Conservation (phyloP, 2,329 filamentous ascomycete genomes). For the Didymella segeticola region DNA sequence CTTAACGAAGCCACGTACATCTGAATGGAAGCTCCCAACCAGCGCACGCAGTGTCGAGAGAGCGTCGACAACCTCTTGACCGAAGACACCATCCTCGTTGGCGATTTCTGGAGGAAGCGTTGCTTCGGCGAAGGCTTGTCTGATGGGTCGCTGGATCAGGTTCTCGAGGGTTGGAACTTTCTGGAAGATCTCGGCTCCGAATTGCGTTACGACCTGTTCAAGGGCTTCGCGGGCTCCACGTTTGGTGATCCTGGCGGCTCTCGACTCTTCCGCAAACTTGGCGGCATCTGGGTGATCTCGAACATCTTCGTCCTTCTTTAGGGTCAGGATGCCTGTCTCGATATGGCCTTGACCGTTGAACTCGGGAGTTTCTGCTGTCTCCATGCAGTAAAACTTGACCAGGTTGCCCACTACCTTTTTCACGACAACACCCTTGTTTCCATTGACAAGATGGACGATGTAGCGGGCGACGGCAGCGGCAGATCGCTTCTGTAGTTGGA, state of each 20-base stretch:
- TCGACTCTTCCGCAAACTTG: conserved; percentile 88
- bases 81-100: conserved; percentile 75
- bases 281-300: conserved; percentile 90
- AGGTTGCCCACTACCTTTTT: conserved; percentile 96
- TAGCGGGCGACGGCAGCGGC: conserved; percentile 83
- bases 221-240: conserved; percentile 93
- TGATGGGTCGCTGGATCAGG: conserved; percentile 83
- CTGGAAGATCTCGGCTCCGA: conserved; percentile 78
- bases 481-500: conserved; percentile 85
- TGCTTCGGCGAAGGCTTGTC: conserved; percentile 73
- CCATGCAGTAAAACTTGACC: conserved; percentile 96
- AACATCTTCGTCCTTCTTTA: conserved; percentile 96
- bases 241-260: conserved; percentile 85
- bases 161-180: conserved; percentile 81
- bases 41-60: conserved; percentile 91
- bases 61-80: conserved; percentile 92
- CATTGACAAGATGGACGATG: conserved; percentile 83
- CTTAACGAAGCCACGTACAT: conserved; percentile 81
- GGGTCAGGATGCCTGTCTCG: conserved; percentile 82
- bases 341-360: conserved; percentile 83
- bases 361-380: conserved; percentile 96
- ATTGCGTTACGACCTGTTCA: conserved; percentile 82
- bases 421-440: conserved; percentile 81
- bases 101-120: conserved; percentile 73
- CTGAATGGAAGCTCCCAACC: conserved; percentile 82